Base-by-base conservation (phyloP, 495 filamentous ascomycete genomes). In the Penicillium taxi region DNA sequence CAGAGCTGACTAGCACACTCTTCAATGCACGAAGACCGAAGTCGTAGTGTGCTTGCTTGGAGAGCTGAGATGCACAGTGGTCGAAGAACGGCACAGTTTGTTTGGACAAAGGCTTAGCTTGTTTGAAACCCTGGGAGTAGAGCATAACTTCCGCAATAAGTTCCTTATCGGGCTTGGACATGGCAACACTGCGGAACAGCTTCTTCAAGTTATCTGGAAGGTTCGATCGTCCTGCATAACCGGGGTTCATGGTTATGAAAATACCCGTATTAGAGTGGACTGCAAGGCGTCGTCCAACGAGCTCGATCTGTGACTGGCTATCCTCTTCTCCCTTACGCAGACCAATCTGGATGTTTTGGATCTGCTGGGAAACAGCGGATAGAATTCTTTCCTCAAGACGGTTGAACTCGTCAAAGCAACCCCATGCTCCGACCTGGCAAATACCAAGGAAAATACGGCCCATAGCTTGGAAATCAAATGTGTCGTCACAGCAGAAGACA, bases 161-260 rank as follows among this genome's bases (percentile, higher is more conserved):
- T 58, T 99, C 91, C 61, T 99, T 99, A 66, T 99, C 91, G 0
- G 91, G 91, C 60, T 96, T 96, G 6, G 93, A 96, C 91, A 99
- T 99, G 26, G 91, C 91, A 30, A 99, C 91, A 53, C 93, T 96
- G 49, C 91, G 77, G 77, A 99, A 99, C 14, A 99, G 70, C 64
- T 99, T 99, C 74, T 99, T 99, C 59, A 99, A 59, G 56, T 99
- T 99, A 61, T 99, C 91, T 1, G 91, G 91, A 49, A 99, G 65
- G 61, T 96, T 99, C 21, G 91, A 99, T 56, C 91, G 82, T 34
- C 91, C 91, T 25, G 91, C 91, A 70, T 99, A 99, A 14, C 91
- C 91, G 48, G 91, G 91, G 64, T 99, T 99, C 91, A 99, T 99
- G 21, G 91, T 99, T 61, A 99, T 96, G 69, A 99, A 99, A 56